These are phyloP conservation scores for Colletotrichum musicola DNA, from an alignment of 2,329 filamentous ascomycete species.

Conservation along the genomic window DNA sequence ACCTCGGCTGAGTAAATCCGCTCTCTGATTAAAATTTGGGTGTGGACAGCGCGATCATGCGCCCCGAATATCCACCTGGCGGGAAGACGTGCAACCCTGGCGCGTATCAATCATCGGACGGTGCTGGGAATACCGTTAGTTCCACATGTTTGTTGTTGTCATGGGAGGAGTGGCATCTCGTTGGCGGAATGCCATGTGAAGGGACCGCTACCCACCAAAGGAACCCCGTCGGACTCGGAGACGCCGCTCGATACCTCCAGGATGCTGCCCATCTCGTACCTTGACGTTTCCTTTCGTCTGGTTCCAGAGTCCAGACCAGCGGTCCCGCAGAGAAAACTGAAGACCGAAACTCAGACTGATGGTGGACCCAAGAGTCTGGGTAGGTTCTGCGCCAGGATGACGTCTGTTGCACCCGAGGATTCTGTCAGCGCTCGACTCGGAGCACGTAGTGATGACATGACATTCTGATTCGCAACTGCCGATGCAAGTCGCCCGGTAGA, in stretches of 20 bases:
- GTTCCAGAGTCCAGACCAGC: neutral
- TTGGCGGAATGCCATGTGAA: neutral
- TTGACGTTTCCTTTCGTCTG: neutral
- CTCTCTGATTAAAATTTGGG: slow-evolving; percentile 6
- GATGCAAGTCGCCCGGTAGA: slow-evolving; percentile 1
- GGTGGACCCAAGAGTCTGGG: neutral
- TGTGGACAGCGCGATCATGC: slow-evolving; percentile 30
- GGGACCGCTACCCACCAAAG: neutral
- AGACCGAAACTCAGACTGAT: slow-evolving; percentile 6
- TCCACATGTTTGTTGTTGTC: slow-evolving; percentile 14
- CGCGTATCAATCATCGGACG: slow-evolving; percentile 19
- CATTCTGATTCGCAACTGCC: slow-evolving; percentile 12
- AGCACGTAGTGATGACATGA: neutral
- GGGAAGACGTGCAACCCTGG: slow-evolving; percentile 34
- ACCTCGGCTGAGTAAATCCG: slow-evolving; percentile 17
- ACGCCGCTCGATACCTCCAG: slow-evolving; percentile 19
- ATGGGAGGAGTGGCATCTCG: neutral
- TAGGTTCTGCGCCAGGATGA: slow-evolving; percentile 17
- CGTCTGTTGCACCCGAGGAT: slow-evolving; percentile 5
- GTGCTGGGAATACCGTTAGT: neutral
- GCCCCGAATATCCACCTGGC: slow-evolving; percentile 33
- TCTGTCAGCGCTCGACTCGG: neutral
- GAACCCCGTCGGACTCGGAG: slow-evolving; percentile 12
- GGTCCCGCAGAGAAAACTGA: slow-evolving; percentile 9
- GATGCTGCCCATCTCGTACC: neutral